Conservation (phyloP, 768 basidiomycete species). For the Lepiota venenata region DNA sequence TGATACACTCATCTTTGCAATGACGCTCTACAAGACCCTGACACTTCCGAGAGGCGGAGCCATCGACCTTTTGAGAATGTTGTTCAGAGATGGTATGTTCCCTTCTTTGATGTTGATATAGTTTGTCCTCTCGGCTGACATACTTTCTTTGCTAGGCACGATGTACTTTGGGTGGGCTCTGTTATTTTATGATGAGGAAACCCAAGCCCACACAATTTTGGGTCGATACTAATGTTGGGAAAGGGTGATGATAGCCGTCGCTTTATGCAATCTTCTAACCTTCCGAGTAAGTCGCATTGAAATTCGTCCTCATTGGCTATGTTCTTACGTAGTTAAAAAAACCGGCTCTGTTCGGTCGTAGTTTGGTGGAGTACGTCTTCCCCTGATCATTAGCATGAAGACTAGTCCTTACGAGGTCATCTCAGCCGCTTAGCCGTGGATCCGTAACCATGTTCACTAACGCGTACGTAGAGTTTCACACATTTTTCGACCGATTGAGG, state of each 20-base stretch:
- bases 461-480: neutral
- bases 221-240: too few species aligned
- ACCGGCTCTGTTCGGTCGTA: conserved; percentile 7
- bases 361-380: conserved; percentile 29
- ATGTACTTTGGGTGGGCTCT: conserved; percentile 34
- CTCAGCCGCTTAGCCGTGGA: neutral
- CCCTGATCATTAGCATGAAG: too few species aligned
- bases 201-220: too few species aligned
- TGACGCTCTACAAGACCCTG: conserved; percentile 39
- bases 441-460: neutral
- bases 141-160: conserved; percentile 23
- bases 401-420: neutral
- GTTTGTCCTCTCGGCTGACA: neutral
- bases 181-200: neutral
- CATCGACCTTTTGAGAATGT: conserved; percentile 25
- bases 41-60: conserved; percentile 19
- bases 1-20: conserved; percentile 34
- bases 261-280: conserved; percentile 33
- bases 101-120: neutral
- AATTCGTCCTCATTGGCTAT: neutral
- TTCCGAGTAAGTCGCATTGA: conserved; percentile 29
- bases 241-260: conserved; percentile 34
- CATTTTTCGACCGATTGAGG: neutral
- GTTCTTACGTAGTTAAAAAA: neutral
- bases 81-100: conserved; percentile 36